Conservation (phyloP, 805 yeast genomes). For the Saccharomycopsis sp. region DNA sequence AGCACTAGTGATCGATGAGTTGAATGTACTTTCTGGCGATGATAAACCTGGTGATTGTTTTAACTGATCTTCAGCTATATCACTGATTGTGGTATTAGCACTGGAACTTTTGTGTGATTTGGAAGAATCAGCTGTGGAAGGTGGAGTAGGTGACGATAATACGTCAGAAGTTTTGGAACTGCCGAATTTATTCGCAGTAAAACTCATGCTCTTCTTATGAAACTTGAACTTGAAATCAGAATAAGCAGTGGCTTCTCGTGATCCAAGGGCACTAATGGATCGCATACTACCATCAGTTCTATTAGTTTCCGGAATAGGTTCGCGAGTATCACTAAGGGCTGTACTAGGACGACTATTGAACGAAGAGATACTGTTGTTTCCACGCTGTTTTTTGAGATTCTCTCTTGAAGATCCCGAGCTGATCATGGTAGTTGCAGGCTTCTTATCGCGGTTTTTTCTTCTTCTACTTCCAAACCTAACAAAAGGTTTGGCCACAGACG, state of each 20-base stretch:
- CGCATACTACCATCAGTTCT: neutral
- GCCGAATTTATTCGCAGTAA: slow-evolving; percentile 2
- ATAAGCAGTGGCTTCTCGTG: neutral
- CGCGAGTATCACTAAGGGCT: neutral
- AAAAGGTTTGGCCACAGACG: neutral
- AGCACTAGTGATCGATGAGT: neutral
- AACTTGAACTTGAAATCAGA: slow-evolving; percentile 10
- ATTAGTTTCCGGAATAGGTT: neutral
- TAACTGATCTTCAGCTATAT: neutral
- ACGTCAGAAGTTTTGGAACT: neutral
- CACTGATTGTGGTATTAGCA: slow-evolving; percentile 2
- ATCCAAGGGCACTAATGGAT: neutral
- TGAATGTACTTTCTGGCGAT: neutral
- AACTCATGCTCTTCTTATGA: slow-evolving; percentile 11
- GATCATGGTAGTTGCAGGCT: neutral
- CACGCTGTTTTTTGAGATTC: neutral
- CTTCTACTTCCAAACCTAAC: neutral
- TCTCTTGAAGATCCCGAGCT: neutral
- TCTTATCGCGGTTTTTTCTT: neutral
- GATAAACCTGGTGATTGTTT: neutral
- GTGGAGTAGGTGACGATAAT: neutral
- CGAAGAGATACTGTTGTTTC: neutral
- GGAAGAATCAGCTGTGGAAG: neutral
- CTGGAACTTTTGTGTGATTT: slow-evolving; percentile 3
- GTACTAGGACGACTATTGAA: too few species aligned